A percentile compares a stretch with the other conserved stretches of the same genome.
These are phyloP conservation scores for Clarkia xantiana DNA, from an alignment of 345 rosid genomes.

Conservation along the genomic window DNA sequence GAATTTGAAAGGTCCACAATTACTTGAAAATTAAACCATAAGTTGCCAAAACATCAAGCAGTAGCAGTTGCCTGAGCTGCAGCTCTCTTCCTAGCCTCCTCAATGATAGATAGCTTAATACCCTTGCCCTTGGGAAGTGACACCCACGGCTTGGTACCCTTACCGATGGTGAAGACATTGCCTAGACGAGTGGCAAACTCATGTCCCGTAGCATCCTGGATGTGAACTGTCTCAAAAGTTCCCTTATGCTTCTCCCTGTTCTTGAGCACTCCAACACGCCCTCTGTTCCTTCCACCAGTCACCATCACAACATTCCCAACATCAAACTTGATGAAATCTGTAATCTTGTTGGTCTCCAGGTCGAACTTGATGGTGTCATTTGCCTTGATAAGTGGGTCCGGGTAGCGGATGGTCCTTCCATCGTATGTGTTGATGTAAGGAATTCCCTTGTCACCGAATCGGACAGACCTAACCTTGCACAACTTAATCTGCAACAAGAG, in stretches of 20 bases:
- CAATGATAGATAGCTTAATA: slow-evolving; percentile 6
- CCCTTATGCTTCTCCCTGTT: slow-evolving; percentile 9
- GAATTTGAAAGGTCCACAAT: too few species aligned
- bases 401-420: slow-evolving; percentile 7
- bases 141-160: slow-evolving; percentile 6
- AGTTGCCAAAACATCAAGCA: not conserved
- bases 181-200: slow-evolving; percentile 8
- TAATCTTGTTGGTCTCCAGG: too few species aligned
- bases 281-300: slow-evolving; percentile 8
- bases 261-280: slow-evolving; percentile 7
- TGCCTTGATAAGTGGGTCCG: slow-evolving; percentile 7
- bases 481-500: slow-evolving; percentile 3
- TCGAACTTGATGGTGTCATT: too few species aligned
- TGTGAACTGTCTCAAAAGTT: too few species aligned
- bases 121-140: slow-evolving; percentile 10
- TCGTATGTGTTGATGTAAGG: slow-evolving; percentile 8
- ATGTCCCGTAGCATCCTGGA: slow-evolving; percentile 4
- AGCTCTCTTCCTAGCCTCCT: slow-evolving; percentile 5
- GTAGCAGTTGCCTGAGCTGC: slow-evolving; percentile 5
- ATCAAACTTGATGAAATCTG: slow-evolving; percentile 9
- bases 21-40: too few species aligned
- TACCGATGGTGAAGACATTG: slow-evolving; percentile 6
- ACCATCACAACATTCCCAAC: slow-evolving; percentile 8
- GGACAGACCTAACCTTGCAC: slow-evolving; percentile 5
- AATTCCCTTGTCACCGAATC: slow-evolving; percentile 5